Evolutionary conservation across 192 early-diverging fungal genomes (phyloP).

Genomic region (Rhizoclosmatium sp.): DNA sequence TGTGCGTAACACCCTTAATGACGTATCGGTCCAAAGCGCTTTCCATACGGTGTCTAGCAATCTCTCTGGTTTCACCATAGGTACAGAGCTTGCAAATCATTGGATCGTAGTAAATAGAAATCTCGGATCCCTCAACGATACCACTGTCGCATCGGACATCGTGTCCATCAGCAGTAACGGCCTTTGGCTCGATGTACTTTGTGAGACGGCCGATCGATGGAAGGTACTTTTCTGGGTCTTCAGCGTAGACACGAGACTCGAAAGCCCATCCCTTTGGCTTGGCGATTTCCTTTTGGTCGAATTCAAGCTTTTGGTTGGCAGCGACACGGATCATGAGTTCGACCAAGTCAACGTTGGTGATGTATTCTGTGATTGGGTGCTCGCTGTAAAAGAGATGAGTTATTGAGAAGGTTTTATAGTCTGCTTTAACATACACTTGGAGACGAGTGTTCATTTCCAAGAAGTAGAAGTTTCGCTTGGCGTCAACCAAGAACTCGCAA

Average conservation of each 20-base stretch:
- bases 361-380: conserved; percentile 98
- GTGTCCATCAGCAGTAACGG: conserved; percentile 42
- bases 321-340: conserved; percentile 96
- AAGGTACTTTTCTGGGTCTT: conserved; percentile 92
- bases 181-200: conserved; percentile 83
- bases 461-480: conserved; percentile 90
- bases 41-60: conserved; percentile 80
- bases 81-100: conserved; percentile 94
- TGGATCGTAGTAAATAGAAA: conserved; percentile 95
- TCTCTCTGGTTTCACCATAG: conserved; percentile 78
- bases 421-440: conserved; percentile 70
- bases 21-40: conserved; percentile 88
- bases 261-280: conserved; percentile 89
- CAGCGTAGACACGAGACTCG: conserved; percentile 96
- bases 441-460: conserved; percentile 97
- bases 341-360: conserved; percentile 89
- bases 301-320: conserved; percentile 73
- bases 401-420: neutral
- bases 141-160: conserved; percentile 94
- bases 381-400: conserved; percentile 59
- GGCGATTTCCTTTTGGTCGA: conserved; percentile 76
- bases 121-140: conserved; percentile 89
- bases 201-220: conserved; percentile 89
- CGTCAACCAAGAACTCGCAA: conserved; percentile 93
- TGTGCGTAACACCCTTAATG: conserved; percentile 94